Evolutionary conservation across 1,139 yeast genomes (phyloP), one percentile per base, ranked within the genome.

Genomic region (Kurtzmaniella natalensis): DNA sequence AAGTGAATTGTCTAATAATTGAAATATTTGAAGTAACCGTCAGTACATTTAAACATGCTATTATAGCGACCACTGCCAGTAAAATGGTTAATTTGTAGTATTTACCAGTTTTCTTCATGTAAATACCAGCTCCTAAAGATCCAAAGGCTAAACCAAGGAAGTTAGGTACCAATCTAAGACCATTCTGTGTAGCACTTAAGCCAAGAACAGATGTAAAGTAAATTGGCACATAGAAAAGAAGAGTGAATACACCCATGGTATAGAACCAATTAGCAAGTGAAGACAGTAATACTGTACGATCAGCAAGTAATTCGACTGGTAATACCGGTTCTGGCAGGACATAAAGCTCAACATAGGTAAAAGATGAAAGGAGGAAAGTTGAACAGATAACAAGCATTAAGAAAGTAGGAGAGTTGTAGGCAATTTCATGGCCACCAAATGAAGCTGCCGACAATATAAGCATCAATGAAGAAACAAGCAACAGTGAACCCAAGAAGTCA

Each of bases 91-190:
- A 61, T 22, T 52, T 55, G 54, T 75, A 77, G 58, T 84, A 84
- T 33, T 67, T 71, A 4, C 94, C 94, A 1, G 89, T 81, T 25
- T 50, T 55, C 41, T 70, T 76, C 85, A 84, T 81, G 55, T 79
- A 79, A 31, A 67, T 38, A 1, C 94, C 94, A 9, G 87, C 73
- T 14, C 77, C 74, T 18, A 83, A 62, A 0, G 89, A 81, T 1
- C 94, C 94, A 31, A 64, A 35, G 1, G 87, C 74, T 7, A 78
- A 78, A n/a, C 85, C 84, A 33, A 81, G 54, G 52, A 82, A 82
- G 53, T 79, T 81, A 15, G 84, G 80, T 10, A 79, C 57, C 33
- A 81, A 60, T 40, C 88, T 67, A 40, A 68, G 57, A 3, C 94
- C 92, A 34, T 78, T 75, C 37, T 72, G 69, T 11, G 81, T 71